Evolutionary conservation across 2,329 filamentous ascomycete species (phyloP).

Genomic region (Pleurostoma richardsiae): DNA sequence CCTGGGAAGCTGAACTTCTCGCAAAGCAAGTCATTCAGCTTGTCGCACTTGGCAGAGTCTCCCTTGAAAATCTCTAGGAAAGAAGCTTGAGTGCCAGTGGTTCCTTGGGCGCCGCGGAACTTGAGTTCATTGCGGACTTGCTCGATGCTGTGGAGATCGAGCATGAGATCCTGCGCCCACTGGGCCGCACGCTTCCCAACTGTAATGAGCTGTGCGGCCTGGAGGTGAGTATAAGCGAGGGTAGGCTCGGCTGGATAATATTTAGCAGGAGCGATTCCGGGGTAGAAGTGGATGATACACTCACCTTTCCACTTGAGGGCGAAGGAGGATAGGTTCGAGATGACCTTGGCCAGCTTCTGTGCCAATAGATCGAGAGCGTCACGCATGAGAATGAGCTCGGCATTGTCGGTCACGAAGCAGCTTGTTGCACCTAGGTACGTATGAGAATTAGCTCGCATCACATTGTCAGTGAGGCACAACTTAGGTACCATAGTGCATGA

Average conservation of each 20-base stretch:
- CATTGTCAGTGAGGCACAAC: slow-evolving; percentile 3
- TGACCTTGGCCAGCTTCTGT: slow-evolving; percentile 73
- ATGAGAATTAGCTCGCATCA: slow-evolving; percentile 6
- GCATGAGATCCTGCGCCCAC: slow-evolving; percentile 70
- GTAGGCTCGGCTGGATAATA: slow-evolving; percentile 46
- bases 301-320: slow-evolving; percentile 63
- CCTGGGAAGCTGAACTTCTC: slow-evolving; percentile 47
- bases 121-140: slow-evolving; percentile 60
- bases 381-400: slow-evolving; percentile 71
- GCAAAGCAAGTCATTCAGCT: slow-evolving; percentile 51
- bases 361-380: slow-evolving; percentile 72
- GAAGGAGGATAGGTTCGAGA: slow-evolving; percentile 69
- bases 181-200: slow-evolving; percentile 64
- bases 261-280: background rate
- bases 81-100: slow-evolving; percentile 72
- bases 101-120: slow-evolving; percentile 67
- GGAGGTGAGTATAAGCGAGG: slow-evolving; percentile 72
- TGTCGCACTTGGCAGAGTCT: slow-evolving; percentile 42
- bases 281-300: slow-evolving; percentile 9
- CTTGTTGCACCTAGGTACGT: slow-evolving; percentile 17
- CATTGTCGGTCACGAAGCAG: slow-evolving; percentile 67
- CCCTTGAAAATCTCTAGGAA: slow-evolving; percentile 41
- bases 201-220: slow-evolving; percentile 56
- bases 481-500: slow-evolving; percentile 73
- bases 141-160: slow-evolving; percentile 73